Evolutionary conservation across 306 rosid species (phyloP), one percentile per base, ranked within the genome.

Genomic region (Potentilla sterilis): DNA sequence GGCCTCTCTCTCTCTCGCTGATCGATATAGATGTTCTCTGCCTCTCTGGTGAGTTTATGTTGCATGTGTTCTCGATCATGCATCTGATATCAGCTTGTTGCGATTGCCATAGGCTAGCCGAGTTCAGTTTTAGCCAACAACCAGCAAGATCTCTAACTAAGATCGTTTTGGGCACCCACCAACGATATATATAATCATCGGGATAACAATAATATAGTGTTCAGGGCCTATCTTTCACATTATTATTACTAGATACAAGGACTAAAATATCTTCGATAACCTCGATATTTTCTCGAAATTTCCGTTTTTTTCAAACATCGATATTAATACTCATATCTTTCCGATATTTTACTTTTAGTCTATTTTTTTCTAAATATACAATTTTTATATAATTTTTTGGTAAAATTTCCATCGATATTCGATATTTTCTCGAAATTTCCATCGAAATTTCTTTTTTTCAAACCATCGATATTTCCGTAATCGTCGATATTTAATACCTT

Each of bases 141-240:
- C 86, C 83, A 79, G 75, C 83, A 83, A 75, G 68, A 74, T 74
- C 77, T 61, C 13, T 42, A 61, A 32, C 69, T 59, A 43, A 22
- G 69, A 61, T 74, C 58, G 57, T 43, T 34, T 43, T 32, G 77
- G 69, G 69, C 69, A 43, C 69, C 77, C 77, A 74, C 77, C 69
- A 74, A 74, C 47, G 35, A 74, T 44, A 61, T 44, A 74, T 44
- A 61, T 44, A 9, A 43, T 61, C 32, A 9, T 28, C 42, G 69
- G 68, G 55, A 41, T 57, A 15, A 24, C 46, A 37, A 64, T 64
- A 64, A 64, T 64, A 63, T 1, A 7, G 12, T 61, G 15, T 13
- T 59, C 37, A 59, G 66, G 15, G 66, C 66, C 15, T 32, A 32
- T 32, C 19, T 61, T 61, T 61, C 41, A 28, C 19, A 9, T 14